phyloP scores from a whole-genome alignment of 805 yeast genomes.

The Candida multigemmis region DNA sequence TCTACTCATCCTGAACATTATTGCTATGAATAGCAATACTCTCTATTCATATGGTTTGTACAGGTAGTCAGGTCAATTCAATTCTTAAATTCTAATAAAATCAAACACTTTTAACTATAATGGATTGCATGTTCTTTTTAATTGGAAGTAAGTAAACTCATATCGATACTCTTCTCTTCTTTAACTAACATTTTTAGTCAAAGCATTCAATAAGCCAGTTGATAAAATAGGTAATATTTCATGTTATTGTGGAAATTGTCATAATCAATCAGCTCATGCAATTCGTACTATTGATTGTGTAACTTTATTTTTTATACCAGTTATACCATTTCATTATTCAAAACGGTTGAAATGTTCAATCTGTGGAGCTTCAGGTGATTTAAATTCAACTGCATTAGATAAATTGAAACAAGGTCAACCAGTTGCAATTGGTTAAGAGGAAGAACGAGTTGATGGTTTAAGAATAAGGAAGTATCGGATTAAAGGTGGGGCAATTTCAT shows the following conservation, averaged over 20 bases:
- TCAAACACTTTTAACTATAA: constrained; percentile 2
- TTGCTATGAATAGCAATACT: no score
- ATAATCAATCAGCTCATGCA: constrained; percentile 45
- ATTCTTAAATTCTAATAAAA: background rate
- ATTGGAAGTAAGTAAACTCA: constrained; percentile 19
- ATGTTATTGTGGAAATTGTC: constrained; percentile 50
- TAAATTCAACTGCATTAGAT: constrained; percentile 12
- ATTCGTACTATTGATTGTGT: constrained; percentile 45
- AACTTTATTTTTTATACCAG: constrained; percentile 45
- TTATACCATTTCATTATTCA: constrained; percentile 43
- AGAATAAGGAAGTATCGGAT: no score
- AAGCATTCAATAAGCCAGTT: constrained; percentile 24
- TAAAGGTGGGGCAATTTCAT: no score
- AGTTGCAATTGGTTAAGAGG: constrained; percentile 21
- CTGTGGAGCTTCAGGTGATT: constrained; percentile 35
- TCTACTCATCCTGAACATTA: no score
- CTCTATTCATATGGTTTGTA: no score
- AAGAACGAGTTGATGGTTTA: no score
- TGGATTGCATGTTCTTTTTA: constrained; percentile 25
- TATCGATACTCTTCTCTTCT: background rate
- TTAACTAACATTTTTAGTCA: constrained; percentile 13
- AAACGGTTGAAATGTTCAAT: constrained; percentile 43
- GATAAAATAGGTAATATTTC: constrained; percentile 18
- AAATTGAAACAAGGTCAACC: constrained; percentile 23
- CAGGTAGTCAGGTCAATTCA: no score